Evolutionary conservation across 1,284 basidiomycete species (phyloP).

Genomic region (Polyporus tsugae): DNA sequence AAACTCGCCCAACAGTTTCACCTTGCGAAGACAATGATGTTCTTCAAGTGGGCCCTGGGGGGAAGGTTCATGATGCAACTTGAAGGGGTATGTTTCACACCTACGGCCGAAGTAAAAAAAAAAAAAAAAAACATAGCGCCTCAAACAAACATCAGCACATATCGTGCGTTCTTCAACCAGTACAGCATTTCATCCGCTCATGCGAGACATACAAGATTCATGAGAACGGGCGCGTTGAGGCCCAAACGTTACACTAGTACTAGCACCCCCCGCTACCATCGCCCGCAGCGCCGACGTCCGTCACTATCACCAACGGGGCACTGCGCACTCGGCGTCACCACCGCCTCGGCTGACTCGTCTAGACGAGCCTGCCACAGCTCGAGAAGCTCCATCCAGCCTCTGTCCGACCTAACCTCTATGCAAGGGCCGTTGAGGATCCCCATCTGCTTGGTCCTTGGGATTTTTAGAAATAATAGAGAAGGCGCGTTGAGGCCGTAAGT

Average conservation of each 20-base stretch:
- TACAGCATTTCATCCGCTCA: conserved; percentile 18
- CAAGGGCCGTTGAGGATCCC: conserved; percentile 46
- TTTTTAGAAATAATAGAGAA: conserved; percentile 28
- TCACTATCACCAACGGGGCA: conserved; percentile 20
- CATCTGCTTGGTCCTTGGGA: conserved; percentile 36
- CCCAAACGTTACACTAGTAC: conserved; percentile 32
- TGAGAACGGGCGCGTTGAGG: conserved; percentile 42
- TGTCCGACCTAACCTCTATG: conserved; percentile 34
- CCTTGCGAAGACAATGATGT: not conserved
- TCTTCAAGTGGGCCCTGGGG: not conserved
- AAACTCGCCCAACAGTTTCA: conserved; percentile 2
- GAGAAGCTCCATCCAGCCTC: conserved; percentile 28
- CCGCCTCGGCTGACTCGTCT: conserved; percentile 17
- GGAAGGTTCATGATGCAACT: not conserved
- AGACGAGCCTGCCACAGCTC: conserved; percentile 25
- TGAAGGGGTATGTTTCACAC: not conserved
- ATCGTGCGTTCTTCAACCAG: not conserved
- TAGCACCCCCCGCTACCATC: conserved; percentile 16
- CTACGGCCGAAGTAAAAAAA: not conserved
- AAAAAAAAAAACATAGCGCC: not conserved
- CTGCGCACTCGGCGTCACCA: conserved; percentile 25
- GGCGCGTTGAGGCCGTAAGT: conserved; percentile 64
- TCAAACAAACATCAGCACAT: not conserved
- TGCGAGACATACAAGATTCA: conserved; percentile 18
- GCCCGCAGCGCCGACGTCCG: conserved; percentile 10